phyloP scores from a whole-genome alignment of 2,329 filamentous ascomycete species.

The Stagonosporopsis cucurbitacearum region DNA sequence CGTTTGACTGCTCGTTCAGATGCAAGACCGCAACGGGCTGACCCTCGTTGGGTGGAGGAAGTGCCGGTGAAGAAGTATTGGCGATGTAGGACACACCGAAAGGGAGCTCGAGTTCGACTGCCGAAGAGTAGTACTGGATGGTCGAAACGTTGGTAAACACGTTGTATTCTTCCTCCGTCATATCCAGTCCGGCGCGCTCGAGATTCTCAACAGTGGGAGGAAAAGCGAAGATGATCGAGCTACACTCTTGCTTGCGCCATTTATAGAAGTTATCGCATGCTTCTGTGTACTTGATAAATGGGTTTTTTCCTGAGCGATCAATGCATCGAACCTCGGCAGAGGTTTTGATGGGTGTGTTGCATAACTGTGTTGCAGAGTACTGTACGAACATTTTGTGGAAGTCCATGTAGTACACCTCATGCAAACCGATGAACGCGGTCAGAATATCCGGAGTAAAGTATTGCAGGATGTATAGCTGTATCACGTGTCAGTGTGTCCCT shows the following conservation, averaged over 20 bases:
- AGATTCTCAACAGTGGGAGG: conserved; percentile 45
- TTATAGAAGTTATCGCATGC: conserved; percentile 37
- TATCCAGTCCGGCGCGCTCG: conserved; percentile 41
- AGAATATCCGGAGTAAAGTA: conserved; percentile 50
- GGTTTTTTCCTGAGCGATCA: conserved; percentile 43
- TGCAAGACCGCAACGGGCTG: conserved; percentile 46
- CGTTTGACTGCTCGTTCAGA: conserved; percentile 36
- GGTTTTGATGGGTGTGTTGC: conserved; percentile 42
- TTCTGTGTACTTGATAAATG: conserved; percentile 44
- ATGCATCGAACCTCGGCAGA: conserved; percentile 46
- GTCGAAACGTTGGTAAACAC: conserved; percentile 43
- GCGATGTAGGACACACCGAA: conserved; percentile 47
- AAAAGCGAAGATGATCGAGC: conserved; percentile 46
- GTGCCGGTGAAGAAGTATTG: conserved; percentile 25
- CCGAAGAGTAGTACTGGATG: conserved; percentile 48
- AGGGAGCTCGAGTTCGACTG: conserved; percentile 43
- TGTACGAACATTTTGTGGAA: conserved; percentile 47
- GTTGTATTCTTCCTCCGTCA: conserved; percentile 42
- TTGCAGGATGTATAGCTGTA: conserved; percentile 47
- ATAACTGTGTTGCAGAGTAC: conserved; percentile 39
- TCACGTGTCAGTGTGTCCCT: conserved; percentile 34
- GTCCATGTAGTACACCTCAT: conserved; percentile 48
- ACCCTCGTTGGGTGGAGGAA: conserved; percentile 43
- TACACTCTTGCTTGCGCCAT: conserved; percentile 45
- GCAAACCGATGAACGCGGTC: conserved; percentile 45